Conservation (phyloP, 2,329 filamentous ascomycete species). For the Penicillium sp. region DNA sequence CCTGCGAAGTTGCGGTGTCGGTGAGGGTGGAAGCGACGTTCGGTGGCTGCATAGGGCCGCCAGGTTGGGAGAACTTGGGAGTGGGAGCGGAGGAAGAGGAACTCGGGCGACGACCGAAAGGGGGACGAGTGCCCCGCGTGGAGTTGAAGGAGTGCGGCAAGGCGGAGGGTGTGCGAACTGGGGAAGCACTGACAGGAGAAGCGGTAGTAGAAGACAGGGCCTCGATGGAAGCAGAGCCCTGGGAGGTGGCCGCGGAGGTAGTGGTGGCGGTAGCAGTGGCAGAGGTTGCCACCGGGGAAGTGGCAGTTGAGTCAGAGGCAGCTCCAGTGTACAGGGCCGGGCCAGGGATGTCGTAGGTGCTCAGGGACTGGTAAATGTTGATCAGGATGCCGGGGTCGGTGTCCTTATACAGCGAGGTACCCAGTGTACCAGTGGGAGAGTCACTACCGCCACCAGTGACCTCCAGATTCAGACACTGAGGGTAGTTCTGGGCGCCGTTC, state of each 20-base stretch:
- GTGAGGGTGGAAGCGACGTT: conserved; percentile 11
- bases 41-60: conserved; percentile 4
- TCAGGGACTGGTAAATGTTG: conserved; percentile 56
- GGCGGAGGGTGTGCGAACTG: conserved; percentile 15
- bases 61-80: conserved; percentile 10
- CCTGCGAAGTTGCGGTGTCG: conserved; percentile 18
- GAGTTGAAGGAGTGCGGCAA: conserved; percentile 15
- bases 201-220: conserved; percentile 5
- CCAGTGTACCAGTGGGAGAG: conserved; percentile 49
- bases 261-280: conserved; percentile 12
- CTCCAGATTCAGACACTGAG: conserved; percentile 60
- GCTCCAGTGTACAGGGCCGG: conserved; percentile 39
- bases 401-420: conserved; percentile 56
- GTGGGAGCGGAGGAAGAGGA: conserved; percentile 5
- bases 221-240: conserved; percentile 8
- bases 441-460: conserved; percentile 54
- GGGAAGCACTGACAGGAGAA: conserved; percentile 18
- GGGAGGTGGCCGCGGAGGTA: conserved; percentile 9
- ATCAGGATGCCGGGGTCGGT: conserved; percentile 58
- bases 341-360: conserved; percentile 53
- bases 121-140: conserved; percentile 10
- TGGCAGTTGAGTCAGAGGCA: conserved; percentile 17
- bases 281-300: conserved; percentile 13
- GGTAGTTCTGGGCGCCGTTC: conserved; percentile 55
- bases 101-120: conserved; percentile 9